A percentile compares a stretch with the other conserved stretches of the same genome.
Conservation (phyloP, 495 filamentous ascomycete species). For the Neurospora tetraspora region DNA sequence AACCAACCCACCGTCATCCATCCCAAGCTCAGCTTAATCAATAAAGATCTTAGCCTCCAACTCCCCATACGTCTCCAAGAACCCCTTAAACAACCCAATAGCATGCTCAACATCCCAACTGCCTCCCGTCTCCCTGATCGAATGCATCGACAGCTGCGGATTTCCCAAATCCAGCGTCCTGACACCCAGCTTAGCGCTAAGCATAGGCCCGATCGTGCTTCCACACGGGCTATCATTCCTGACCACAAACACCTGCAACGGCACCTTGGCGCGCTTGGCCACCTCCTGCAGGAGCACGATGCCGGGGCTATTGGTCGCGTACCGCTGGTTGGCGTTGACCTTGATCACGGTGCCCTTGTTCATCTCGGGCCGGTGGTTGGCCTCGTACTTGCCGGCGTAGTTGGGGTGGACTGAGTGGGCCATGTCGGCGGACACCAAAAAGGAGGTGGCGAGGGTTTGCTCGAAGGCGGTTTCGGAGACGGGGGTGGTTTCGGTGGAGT, state of each 20-base stretch:
- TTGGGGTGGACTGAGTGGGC: slow-evolving; percentile 93
- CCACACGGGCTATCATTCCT: slow-evolving; percentile 91
- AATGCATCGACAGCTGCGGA: slow-evolving; percentile 95
- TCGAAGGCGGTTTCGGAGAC: slow-evolving; percentile 69
- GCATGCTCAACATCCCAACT: slow-evolving; percentile 81
- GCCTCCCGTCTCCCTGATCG: slow-evolving; percentile 85
- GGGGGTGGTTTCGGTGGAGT: slow-evolving; percentile 38
- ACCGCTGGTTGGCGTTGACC: slow-evolving; percentile 92
- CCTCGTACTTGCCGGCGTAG: slow-evolving; percentile 83
- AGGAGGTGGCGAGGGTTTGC: slow-evolving; percentile 83
- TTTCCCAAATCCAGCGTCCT: slow-evolving; percentile 91
- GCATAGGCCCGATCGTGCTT: slow-evolving; percentile 93
- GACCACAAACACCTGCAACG: slow-evolving; percentile 91
- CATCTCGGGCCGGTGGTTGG: slow-evolving; percentile 82
- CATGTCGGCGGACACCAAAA: slow-evolving; percentile 96
- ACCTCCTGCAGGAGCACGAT: slow-evolving; percentile 87
- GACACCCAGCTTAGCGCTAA: slow-evolving; percentile 72
- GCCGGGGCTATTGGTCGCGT: slow-evolving; percentile 91
- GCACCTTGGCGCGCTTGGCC: slow-evolving; percentile 58
- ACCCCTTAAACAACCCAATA: slow-evolving; percentile 76
- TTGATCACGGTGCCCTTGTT: slow-evolving; percentile 97
- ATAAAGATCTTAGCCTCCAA: slow-evolving; percentile 73
- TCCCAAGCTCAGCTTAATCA: slow-evolving; percentile 36
- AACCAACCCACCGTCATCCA: not conserved
- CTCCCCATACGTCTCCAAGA: slow-evolving; percentile 72